Conservation (phyloP, 1,139 yeast genomes). For the Suhomyces wounanorum region DNA sequence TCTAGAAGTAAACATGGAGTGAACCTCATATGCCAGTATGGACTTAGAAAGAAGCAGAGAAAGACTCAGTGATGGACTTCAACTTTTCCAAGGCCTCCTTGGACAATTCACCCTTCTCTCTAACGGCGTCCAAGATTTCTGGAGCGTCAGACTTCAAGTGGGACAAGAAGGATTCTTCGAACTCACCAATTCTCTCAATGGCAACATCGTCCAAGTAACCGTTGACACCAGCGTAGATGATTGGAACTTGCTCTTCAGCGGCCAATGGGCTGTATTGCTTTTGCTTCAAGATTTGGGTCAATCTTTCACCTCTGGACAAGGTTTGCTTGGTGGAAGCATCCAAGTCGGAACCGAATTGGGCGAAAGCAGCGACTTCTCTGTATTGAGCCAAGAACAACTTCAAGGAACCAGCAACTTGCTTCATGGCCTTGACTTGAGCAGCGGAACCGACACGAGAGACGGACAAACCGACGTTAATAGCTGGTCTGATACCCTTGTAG, state of each 20-base stretch:
- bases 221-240: conserved; percentile 99
- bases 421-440: conserved; percentile 99
- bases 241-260: conserved; percentile 99
- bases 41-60: conserved; percentile 77
- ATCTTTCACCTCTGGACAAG: conserved; percentile 99
- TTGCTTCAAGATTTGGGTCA: conserved; percentile 98
- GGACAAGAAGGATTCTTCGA: conserved; percentile 90
- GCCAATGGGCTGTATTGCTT: conserved; percentile 95
- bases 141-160: conserved; percentile 88
- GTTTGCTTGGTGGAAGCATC: conserved; percentile 99
- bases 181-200: conserved; percentile 84
- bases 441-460: conserved; percentile 99
- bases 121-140: conserved; percentile 80
- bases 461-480: conserved; percentile 99
- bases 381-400: conserved; percentile 99
- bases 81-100: conserved; percentile 85
- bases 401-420: conserved; percentile 99
- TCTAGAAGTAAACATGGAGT: conserved; percentile 12
- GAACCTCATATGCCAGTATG: conserved; percentile 14
- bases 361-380: conserved; percentile 99
- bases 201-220: conserved; percentile 94
- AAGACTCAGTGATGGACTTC: conserved; percentile 88
- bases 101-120: conserved; percentile 87
- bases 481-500: conserved; percentile 99
- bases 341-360: conserved; percentile 99